Evolutionary conservation across 2,329 filamentous ascomycete species (phyloP).

Genomic region (Zasmidium cellare): DNA sequence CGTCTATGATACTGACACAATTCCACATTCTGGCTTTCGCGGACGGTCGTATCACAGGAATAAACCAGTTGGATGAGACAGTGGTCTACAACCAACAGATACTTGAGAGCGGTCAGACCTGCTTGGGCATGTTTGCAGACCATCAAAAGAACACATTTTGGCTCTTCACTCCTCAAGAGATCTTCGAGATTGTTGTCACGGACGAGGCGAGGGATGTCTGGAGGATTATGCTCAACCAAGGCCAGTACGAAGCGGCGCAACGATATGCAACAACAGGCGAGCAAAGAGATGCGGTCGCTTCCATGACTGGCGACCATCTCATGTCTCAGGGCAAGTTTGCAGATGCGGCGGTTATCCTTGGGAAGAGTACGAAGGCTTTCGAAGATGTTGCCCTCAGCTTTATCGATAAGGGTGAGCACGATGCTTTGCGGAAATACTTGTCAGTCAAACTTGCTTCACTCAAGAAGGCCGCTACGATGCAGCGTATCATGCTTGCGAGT

Average conservation of each 20-base stretch:
- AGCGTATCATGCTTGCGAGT: conserved; percentile 89
- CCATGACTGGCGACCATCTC: conserved; percentile 86
- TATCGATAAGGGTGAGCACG: conserved; percentile 85
- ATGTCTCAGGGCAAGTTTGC: conserved; percentile 76
- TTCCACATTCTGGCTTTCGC: conserved; percentile 89
- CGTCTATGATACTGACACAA: conserved; percentile 81
- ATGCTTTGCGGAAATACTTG: conserved; percentile 87
- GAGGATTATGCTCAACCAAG: conserved; percentile 85
- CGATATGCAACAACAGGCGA: conserved; percentile 76
- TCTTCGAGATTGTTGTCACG: conserved; percentile 87
- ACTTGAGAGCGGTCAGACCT: conserved; percentile 73
- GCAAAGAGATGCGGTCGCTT: conserved; percentile 89
- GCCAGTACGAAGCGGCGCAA: conserved; percentile 85
- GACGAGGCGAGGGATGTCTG: conserved; percentile 92
- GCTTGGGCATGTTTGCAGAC: conserved; percentile 84
- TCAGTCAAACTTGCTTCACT: conserved; percentile 77
- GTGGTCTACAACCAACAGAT: conserved; percentile 87
- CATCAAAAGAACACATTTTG: conserved; percentile 95
- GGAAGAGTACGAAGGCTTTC: conserved; percentile 93
- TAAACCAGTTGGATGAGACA: conserved; percentile 82
- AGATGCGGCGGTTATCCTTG: conserved; percentile 87
- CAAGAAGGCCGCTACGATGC: conserved; percentile 85
- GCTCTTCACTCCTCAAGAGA: conserved; percentile 88
- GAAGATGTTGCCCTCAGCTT: conserved; percentile 91
- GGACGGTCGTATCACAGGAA: conserved; percentile 77